Base-by-base conservation (phyloP, 176 grass and related monocot genomes). In the Oryza brachyantha region DNA sequence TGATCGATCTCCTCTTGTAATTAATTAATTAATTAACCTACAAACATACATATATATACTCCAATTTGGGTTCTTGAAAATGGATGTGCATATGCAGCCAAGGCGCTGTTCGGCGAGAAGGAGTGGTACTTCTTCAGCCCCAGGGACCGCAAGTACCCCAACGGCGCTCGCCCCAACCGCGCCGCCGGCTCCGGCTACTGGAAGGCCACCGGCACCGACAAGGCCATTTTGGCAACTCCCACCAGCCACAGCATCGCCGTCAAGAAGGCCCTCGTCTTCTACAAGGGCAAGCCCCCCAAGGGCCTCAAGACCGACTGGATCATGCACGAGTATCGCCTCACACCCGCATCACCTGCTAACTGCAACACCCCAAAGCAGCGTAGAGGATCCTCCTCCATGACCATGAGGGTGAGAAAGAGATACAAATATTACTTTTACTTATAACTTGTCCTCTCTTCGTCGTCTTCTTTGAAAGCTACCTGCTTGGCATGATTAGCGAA, bases 271-370 rank as follows among this genome's bases (percentile, higher is more conserved):
- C 83, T 92, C 0, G 90, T 92, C 9, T 92, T 92, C 74, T 92
- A 92, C 46, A 26, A 68, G n/a, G 90, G 90, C 0, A 87, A 78
- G 42, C 85, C 84, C 0, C 87, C 91, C 0, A 93, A 76, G 61
- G 91, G 91, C 0, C 24, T 54, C 67, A 93, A 97, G 68, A 93
- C 90, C 0, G 85, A 91, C 21, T 97, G 93, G 93, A 93, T 93
- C 85, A 97, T 97, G 93, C 93, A 97, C 52, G 93, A 97, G 88
- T 97, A 97, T 73, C 90, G 90, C 6, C 93, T 95, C 52, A 28
- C 71, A 87, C 36, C 7, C 10, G 9, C 5, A 13, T 26, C 14
- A 16, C 19, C 45, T 8, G 17, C 75, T n/a, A 81, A 12, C n/a
- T 61, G 21, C 61, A 35, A 28, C 13, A 81, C 24, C 46, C 0